Percentiles rank a stretch among this genome's conserved stretches.
Conservation (phyloP, 1,284 basidiomycete species). For the Ganoderma resinaceum region DNA sequence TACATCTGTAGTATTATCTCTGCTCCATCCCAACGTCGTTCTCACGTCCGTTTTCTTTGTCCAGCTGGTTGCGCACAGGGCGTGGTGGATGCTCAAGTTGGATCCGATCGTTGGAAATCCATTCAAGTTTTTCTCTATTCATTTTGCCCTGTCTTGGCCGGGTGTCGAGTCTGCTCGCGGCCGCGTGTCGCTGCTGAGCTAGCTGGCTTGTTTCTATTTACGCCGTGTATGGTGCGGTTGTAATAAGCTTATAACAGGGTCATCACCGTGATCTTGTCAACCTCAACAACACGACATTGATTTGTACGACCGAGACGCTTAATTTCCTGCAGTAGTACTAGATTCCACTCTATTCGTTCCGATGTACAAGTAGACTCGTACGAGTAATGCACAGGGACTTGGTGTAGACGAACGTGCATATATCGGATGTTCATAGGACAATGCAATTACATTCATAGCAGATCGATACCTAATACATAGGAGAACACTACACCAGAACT, state of each 20-base stretch:
- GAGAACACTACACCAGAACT: not conserved
- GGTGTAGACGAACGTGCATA: not conserved
- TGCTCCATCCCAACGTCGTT: not conserved
- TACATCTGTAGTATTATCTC: conserved; percentile 11
- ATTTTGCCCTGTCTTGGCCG: not conserved
- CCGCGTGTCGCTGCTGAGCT: not conserved
- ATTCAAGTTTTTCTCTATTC: not conserved
- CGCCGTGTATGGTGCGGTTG: not conserved
- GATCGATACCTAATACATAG: not conserved
- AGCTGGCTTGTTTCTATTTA: not conserved
- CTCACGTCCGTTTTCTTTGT: conserved; percentile 7
- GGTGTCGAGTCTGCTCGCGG: not conserved
- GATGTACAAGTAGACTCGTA: conserved; percentile 23
- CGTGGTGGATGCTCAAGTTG: not conserved
- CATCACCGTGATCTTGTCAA: not conserved
- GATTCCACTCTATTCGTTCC: conserved; percentile 18
- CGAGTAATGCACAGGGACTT: conserved; percentile 22
- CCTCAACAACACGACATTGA: not conserved
- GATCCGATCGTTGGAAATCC: not conserved
- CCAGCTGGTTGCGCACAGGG: conserved; percentile 8
- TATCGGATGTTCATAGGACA: conserved; percentile 1
- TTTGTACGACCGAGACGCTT: conserved; percentile 14
- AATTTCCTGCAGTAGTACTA: conserved; percentile 10
- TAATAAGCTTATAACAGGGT: not conserved
- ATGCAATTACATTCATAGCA: not conserved